Base-by-base conservation (phyloP, 1,284 basidiomycete species). In the Inonotus hispidus region DNA sequence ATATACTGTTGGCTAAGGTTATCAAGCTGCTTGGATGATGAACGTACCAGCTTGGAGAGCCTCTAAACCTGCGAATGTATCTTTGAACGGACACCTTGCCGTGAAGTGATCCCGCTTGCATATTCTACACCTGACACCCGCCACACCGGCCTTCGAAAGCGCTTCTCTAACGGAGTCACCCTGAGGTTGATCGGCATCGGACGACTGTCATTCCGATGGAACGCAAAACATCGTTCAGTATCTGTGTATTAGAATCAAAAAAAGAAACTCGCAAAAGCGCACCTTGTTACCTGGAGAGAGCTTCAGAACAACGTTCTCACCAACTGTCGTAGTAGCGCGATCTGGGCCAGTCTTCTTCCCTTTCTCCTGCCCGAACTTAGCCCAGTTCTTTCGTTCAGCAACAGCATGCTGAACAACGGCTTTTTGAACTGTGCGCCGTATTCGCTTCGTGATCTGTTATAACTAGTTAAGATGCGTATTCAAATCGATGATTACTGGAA, bases 21-120 rank as follows among this genome's bases (percentile, higher is more conserved):
- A 52, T 29, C 32, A 37, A 25, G 7, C 3, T 32, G 14, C 3
- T 37, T 16, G 32, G 3, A 14, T 7, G n/a, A 16, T 16, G 19
- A 4, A 21, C 16, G n/a, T 8, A 52, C 25, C 54, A 8, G 49
- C 27, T 13, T 84, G 83, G 2, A 79, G 73, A 23, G 76, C 80
- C 55, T 92, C 89, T 56, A 93, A 80, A 11, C 90, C 92, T 21
- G 90, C 84, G 11, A 93, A 84, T 21, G 92, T 92, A 68, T 98
- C 95, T 76, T 95, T 97, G 84, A 97, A 97, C 11, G 97, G 97
- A 83, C 97, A 99, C 74, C 95, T 95, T 64, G 95, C 91, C 11
- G 97, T 99, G 75, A 95, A 99, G 78, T 99, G 97, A 68, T 92
- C 92, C 61, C 96, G 96, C 73, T 96, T 94, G 79, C 97, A 99